These are phyloP conservation scores for Neobulgaria alba DNA, from an alignment of 2,329 filamentous ascomycete species.

Conservation along the genomic window DNA sequence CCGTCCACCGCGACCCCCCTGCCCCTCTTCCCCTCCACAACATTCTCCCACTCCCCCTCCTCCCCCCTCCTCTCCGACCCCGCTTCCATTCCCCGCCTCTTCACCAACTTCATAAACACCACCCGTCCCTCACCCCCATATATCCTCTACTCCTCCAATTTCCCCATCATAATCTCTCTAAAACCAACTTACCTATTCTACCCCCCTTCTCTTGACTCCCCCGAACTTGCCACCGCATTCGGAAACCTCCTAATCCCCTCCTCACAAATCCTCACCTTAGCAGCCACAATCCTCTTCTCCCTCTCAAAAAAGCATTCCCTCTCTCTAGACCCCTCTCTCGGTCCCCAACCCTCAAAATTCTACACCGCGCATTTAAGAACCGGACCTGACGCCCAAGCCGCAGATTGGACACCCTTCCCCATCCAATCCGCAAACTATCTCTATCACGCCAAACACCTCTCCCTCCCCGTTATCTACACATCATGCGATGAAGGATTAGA, in stretches of 20 bases:
- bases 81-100: too few relatives aligned
- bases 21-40: neutral
- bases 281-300: constrained; percentile 26
- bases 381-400: constrained; percentile 28
- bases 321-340: constrained; percentile 17
- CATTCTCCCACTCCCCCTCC: neutral
- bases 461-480: constrained; percentile 31
- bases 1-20: constrained; percentile 6
- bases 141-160: neutral
- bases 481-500: constrained; percentile 27
- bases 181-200: constrained; percentile 20
- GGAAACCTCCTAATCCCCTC: constrained; percentile 30
- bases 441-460: constrained; percentile 22
- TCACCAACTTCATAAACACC: constrained; percentile 3
- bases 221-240: constrained; percentile 28
- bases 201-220: constrained; percentile 27
- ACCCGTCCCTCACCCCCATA: constrained; percentile 7
- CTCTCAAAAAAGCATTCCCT: constrained; percentile 19
- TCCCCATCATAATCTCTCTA: constrained; percentile 9
- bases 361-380: constrained; percentile 32
- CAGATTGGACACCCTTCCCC: constrained; percentile 30
- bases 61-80: constrained; percentile 2
- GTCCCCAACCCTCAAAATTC: constrained; percentile 24
- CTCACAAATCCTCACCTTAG: constrained; percentile 16
- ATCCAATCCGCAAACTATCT: constrained; percentile 30